Evolutionary conservation across 2,329 filamentous ascomycete species (phyloP).

Genomic region (Helotiales sp.): DNA sequence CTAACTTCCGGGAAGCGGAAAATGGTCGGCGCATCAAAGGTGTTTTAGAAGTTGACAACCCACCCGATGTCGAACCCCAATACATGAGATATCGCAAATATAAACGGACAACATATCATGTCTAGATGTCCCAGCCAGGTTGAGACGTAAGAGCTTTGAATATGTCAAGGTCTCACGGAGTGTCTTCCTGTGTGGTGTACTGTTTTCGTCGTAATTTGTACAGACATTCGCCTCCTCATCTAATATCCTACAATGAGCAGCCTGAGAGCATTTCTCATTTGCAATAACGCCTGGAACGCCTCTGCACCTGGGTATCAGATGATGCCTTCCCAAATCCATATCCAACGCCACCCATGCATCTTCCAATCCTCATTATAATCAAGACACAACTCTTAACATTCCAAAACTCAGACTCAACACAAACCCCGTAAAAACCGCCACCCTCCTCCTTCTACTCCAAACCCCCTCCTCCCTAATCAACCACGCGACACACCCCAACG

Average conservation of each 20-base stretch:
- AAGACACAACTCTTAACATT: conserved; percentile 49
- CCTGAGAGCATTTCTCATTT: too few relatives aligned
- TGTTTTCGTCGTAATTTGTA: too few relatives aligned
- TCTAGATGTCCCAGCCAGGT: background rate
- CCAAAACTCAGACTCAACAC: conserved; percentile 78
- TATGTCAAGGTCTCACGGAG: background rate
- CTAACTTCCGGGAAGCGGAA: background rate
- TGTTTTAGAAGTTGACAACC: too few relatives aligned
- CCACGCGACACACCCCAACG: conserved; percentile 83
- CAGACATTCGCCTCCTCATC: too few relatives aligned
- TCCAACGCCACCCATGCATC: background rate
- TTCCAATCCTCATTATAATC: background rate
- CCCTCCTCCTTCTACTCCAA: conserved; percentile 79
- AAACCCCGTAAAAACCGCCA: conserved; percentile 85
- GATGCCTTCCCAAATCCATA: background rate
- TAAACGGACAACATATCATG: background rate
- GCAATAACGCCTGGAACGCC: too few relatives aligned
- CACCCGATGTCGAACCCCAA: too few relatives aligned
- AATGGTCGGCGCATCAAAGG: background rate
- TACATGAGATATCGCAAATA: too few relatives aligned
- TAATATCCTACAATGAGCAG: too few relatives aligned
- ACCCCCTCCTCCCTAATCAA: conserved; percentile 83
- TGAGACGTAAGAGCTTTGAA: background rate
- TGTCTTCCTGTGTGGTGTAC: background rate
- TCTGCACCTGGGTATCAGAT: background rate